Percentiles rank a stretch among this genome's conserved stretches.
Evolutionary conservation across 805 yeast genomes (phyloP).

Genomic region (Schwanniomyces occidentalis): DNA sequence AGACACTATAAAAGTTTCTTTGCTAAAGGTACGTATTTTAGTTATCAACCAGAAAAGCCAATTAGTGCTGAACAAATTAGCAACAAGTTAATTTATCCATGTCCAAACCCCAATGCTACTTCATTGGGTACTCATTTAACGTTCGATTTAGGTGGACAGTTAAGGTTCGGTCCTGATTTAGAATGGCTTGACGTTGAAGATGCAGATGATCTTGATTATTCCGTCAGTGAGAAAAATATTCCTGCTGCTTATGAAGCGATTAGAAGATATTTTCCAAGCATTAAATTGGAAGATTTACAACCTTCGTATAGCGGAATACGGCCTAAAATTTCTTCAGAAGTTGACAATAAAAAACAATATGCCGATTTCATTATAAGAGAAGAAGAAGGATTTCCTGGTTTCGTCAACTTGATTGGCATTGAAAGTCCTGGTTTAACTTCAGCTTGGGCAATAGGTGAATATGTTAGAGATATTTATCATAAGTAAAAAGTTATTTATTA

Average conservation of each 20-base stretch:
- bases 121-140: slow-evolving; percentile 90
- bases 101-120: slow-evolving; percentile 63
- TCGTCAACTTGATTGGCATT: slow-evolving; percentile 76
- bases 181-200: slow-evolving; percentile 63
- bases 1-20: slow-evolving; percentile 60
- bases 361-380: slow-evolving; percentile 74
- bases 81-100: slow-evolving; percentile 62
- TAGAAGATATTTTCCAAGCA: slow-evolving; percentile 59
- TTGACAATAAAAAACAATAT: slow-evolving; percentile 40
- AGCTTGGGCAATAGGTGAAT: slow-evolving; percentile 77
- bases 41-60: slow-evolving; percentile 51
- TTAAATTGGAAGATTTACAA: slow-evolving; percentile 50
- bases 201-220: slow-evolving; percentile 42
- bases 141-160: slow-evolving; percentile 73
- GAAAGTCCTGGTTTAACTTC: slow-evolving; percentile 92
- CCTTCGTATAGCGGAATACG: slow-evolving; percentile 82
- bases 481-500: slow-evolving; percentile 5
- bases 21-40: slow-evolving; percentile 85
- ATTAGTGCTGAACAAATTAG: slow-evolving; percentile 27
- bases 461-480: slow-evolving; percentile 47
- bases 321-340: slow-evolving; percentile 65
- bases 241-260: slow-evolving; percentile 60
- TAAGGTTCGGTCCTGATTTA: slow-evolving; percentile 85
- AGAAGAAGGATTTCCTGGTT: slow-evolving; percentile 74
- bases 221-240: slow-evolving; percentile 50